Evolutionary conservation across 2,329 filamentous ascomycete species (phyloP), one percentile per base, ranked within the genome.

Genomic region (Microdochium trichocladiopsis): DNA sequence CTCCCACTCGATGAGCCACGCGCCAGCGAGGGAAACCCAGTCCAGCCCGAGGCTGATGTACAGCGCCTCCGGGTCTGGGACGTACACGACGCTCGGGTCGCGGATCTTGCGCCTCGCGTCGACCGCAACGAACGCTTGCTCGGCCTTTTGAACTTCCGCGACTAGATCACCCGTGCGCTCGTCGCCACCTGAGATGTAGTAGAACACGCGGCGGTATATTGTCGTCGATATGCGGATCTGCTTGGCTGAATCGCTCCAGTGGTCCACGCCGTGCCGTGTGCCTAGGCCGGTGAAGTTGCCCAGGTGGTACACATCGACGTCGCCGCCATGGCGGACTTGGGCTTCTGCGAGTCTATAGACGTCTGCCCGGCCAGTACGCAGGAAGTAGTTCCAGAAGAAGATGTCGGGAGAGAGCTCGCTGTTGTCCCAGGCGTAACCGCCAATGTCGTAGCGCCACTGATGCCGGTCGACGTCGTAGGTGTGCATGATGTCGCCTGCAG

Each of bases 351-450:
- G 75, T 0, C 77, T 72, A 58, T 78, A 86, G 1, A 82, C 75
- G 50, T 82, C 79, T 2, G 74, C 72, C 2, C 77, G 70, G 0
- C 80, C 80, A 0, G 80, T 84, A 10, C 77, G 76, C 2, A 85
- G 70, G 65, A 84, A 86, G 53, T 82, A 79, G 3, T 74, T 75
- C 82, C 82, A 85, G 58, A 85, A 76, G 66, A 78, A 85, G 2
- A 84, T 63, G 57, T 85, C 81, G 0, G 82, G 78, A 0, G 81
- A 84, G 0, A 86, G 69, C 60, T 86, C 82, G 0, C 78, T 82
- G 59, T 85, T 85, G 49, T 84, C 82, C 82, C 82, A 85, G 0
- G 80, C 81, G 53, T 80, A 85, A 0, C 82, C 82, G 3, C 82
- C 82, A 18, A 85, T 63, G 47, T 86, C 82, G 52, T 84, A 85